Base-by-base conservation (phyloP, 1,284 basidiomycete genomes). In the Fomitopsis pinicola region DNA sequence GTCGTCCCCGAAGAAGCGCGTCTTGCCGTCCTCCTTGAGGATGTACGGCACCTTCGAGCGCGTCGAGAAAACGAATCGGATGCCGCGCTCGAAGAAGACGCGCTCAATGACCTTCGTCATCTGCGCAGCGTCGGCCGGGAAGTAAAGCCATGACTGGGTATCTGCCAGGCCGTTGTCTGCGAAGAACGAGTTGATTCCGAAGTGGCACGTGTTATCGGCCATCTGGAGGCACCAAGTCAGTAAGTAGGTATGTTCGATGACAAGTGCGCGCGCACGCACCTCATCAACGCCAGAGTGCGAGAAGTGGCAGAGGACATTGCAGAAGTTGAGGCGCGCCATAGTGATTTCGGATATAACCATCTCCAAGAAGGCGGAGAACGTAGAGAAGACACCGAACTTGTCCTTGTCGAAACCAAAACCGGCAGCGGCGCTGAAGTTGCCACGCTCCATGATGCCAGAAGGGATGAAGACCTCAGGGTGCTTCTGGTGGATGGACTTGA, bases 141-240 rank as follows among this genome's bases (percentile, higher is more conserved):
- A 94, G 78, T 94, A 94, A 33, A 94, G 77, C 78, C 80, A 86
- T 10, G 91, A 88, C 56, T 91, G 83, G 19, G 84, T 83, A 72
- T 94, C 92, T 12, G 84, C 80, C 44, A 94, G 86, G 46, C 90
- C 90, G 71, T 94, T 94, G 76, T 94, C 92, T 3, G 88, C 89
- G 72, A 93, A 94, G 79, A 94, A 83, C 62, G 85, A 86, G 82
- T 94, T 94, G 73, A 94, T 72, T 66, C 91, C 89, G 67, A 90
- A 91, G 74, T 90, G 88, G 69, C 89, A 93, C 14, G 91, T 94
- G 77, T 94, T 94, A 75, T 94, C 92, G 12, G 91, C 91, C 83
- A 87, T 87, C 82, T 82, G 22, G 22, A 28, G 4, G 12, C 10
- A 14, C 10, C 12, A 10, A 2, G 22, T 46, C 22, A 10, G 45